Evolutionary conservation across 768 basidiomycete species (phyloP), one percentile per base, ranked within the genome.

Genomic region (Xerocomellus amylosporus): DNA sequence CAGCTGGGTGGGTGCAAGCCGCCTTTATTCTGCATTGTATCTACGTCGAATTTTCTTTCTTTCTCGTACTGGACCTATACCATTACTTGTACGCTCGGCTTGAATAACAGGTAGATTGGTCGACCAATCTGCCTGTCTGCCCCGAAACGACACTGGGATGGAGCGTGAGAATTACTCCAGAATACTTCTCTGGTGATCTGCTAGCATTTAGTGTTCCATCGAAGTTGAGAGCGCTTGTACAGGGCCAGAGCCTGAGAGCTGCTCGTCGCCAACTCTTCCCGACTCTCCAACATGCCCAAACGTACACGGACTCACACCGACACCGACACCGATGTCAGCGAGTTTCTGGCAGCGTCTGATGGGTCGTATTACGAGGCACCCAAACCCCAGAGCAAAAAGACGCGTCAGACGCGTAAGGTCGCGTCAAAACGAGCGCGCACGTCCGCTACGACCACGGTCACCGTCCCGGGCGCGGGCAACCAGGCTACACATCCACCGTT

Each of bases 401-500:
- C 60, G 46, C 64, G 57, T 57, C 55, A 38, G 39, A 46, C 58
- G 44, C 56, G 56, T 46, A 57, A 51, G 54, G 43, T 45, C 42
- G 46, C 49, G 49, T 52, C 59, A 30, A 63, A 62, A 49, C 57
- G 56, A 38, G 41, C 51, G 33, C 58, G 51, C 24, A 10, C 46
- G 3, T 30, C 54, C 46, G 9, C 34, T n/a, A 46, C 20, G 12
- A 10, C 48, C 36, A 39, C 37, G 20, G 26, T n/a, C 31, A 33
- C 2, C 39, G 20, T 14, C 19, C 37, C 28, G 8, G 42, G n/a
- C 8, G 31, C 49, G 17, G 46, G 31, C 36, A 37, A 12, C 38
- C 42, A 9, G 2, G 24, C 53, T 24, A 26, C 40, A 15, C 86
- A 87, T 64, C 55, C 77, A 22, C 68, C 63, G 51, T 77, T 81